Percentiles rank a stretch among this genome's conserved stretches.
phyloP scores from a whole-genome alignment of 225 moss, liverwort and hornwort genomes.

The Bryum argenteum region DNA sequence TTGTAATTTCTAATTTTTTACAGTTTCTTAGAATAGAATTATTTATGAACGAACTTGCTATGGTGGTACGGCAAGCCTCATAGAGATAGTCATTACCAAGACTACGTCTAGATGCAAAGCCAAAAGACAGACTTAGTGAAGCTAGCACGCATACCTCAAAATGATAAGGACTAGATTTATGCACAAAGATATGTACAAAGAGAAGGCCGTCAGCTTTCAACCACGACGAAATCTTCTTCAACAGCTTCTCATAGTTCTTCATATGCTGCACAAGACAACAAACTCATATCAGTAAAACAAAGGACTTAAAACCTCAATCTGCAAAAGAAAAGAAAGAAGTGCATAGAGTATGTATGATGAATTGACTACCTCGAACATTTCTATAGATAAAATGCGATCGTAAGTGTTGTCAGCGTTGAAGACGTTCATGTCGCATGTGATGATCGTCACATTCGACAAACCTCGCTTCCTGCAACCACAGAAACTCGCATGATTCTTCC shows the following conservation, averaged over 20 bases:
- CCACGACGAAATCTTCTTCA: conserved; percentile 81
- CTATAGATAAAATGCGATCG: conserved; percentile 84
- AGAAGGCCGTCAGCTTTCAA: conserved; percentile 79
- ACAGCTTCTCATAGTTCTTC: conserved; percentile 94
- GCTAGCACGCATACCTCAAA: conserved; percentile 65
- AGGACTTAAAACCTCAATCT: not conserved
- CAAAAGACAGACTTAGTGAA: too few species aligned
- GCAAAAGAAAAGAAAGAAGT: not conserved
- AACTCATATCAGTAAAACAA: not conserved
- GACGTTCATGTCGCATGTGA: conserved; percentile 84
- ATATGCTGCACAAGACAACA: conserved; percentile 67
- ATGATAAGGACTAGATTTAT: conserved; percentile 78
- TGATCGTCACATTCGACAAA: conserved; percentile 72
- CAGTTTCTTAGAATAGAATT: too few species aligned
- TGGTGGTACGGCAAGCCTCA: too few species aligned
- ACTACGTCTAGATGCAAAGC: too few species aligned
- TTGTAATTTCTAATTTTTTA: too few species aligned
- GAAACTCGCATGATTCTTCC: too few species aligned
- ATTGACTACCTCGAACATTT: conserved; percentile 98
- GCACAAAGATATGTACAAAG: conserved; percentile 80
- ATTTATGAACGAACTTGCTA: too few species aligned
- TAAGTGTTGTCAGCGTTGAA: conserved; percentile 62
- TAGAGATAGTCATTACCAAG: too few species aligned
- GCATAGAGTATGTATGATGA: not conserved
- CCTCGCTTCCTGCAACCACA: conserved; percentile 71